Conservation (phyloP, 805 yeast species). For the Candida schatavii region DNA sequence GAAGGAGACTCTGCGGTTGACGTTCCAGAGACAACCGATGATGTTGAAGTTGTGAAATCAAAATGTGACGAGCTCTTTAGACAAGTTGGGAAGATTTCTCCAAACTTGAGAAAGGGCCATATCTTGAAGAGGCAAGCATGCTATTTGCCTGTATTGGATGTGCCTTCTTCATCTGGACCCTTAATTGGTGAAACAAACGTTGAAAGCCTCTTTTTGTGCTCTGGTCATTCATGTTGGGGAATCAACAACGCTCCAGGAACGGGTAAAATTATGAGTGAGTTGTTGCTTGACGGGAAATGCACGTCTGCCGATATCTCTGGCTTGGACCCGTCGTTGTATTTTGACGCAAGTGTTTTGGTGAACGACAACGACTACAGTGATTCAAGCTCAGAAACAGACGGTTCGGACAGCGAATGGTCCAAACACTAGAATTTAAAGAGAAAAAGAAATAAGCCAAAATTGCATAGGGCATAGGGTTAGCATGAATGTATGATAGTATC, state of each 20-base stretch:
- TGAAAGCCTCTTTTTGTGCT: conserved; percentile 69
- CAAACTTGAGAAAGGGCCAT: conserved; percentile 68
- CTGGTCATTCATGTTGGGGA: conserved; percentile 99
- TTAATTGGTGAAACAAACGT: conserved; percentile 92
- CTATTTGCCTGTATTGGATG: conserved; percentile 90
- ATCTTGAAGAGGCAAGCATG: conserved; percentile 88
- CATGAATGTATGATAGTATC: too few relatives aligned
- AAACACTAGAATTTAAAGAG: background rate
- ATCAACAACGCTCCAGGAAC: conserved; percentile 97
- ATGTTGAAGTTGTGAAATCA: conserved; percentile 81
- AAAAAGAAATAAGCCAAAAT: too few relatives aligned
- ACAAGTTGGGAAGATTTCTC: conserved; percentile 74
- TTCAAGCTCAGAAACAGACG: conserved; percentile 6
- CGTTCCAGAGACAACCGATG: conserved; percentile 91
- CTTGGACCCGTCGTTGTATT: conserved; percentile 81
- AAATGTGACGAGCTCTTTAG: conserved; percentile 85
- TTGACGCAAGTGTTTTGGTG: conserved; percentile 62
- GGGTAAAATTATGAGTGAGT: conserved; percentile 88
- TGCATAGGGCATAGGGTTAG: too few relatives aligned
- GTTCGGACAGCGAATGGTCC: conserved; percentile 5
- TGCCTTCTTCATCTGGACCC: conserved; percentile 91
- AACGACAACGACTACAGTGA: conserved; percentile 16
- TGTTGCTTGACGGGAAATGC: conserved; percentile 79
- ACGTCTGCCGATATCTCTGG: conserved; percentile 75
- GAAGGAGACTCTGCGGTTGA: conserved; percentile 92